These are phyloP conservation scores for Keqinozyma sinolaborantium DNA, from an alignment of 1,139 yeast species.

Conservation along the genomic window DNA sequence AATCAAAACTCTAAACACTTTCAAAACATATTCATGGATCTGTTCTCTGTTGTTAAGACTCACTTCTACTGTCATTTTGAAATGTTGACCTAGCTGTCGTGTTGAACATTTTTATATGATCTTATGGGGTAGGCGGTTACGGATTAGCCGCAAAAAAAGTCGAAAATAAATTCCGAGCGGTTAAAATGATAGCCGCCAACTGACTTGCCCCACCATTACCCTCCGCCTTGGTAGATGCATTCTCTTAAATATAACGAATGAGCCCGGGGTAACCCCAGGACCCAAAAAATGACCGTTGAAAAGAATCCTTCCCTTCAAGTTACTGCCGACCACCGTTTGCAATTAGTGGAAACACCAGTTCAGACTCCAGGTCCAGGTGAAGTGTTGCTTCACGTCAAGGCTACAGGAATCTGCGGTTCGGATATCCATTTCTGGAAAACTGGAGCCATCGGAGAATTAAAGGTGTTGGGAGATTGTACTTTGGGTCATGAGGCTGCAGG, in stretches of 20 bases:
- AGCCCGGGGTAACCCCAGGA: too few relatives aligned
- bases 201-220: too few relatives aligned
- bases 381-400: constrained; percentile 37
- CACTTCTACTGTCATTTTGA: constrained; percentile 5
- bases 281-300: background rate
- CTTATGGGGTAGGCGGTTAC: too few relatives aligned
- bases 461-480: constrained; percentile 13
- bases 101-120: too few relatives aligned
- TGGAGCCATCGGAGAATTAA: constrained; percentile 20
- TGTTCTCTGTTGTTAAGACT: constrained; percentile 5
- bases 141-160: too few relatives aligned
- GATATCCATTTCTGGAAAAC: constrained; percentile 36
- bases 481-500: constrained; percentile 77
- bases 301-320: constrained; percentile 27
- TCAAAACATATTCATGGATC: constrained; percentile 11
- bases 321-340: constrained; percentile 17
- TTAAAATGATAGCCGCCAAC: too few relatives aligned
- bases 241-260: too few relatives aligned
- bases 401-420: constrained; percentile 44
- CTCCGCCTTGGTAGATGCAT: too few relatives aligned
- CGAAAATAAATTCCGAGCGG: background rate
- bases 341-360: constrained; percentile 14
- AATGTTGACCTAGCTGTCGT: too few relatives aligned
- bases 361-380: constrained; percentile 26
- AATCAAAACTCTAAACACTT: constrained; percentile 15